phyloP scores from a whole-genome alignment of 768 basidiomycete species.

The Leucocoprinus sp. region DNA sequence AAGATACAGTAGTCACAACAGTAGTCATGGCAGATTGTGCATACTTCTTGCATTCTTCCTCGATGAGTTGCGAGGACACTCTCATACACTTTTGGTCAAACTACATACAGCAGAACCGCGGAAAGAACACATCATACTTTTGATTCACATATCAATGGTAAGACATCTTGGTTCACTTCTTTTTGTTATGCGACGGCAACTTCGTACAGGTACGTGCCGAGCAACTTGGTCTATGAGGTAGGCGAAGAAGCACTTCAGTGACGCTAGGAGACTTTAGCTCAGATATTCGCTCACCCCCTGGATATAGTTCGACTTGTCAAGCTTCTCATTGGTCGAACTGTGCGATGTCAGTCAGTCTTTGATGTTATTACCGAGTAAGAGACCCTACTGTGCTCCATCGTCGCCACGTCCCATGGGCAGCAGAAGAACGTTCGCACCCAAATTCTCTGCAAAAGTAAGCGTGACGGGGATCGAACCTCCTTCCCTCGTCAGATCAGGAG shows the following conservation, averaged over 20 bases:
- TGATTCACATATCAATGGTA: too few species aligned
- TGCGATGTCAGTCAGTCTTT: neutral
- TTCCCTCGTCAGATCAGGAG: conserved; percentile 81
- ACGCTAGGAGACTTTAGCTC: neutral
- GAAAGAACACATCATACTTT: too few species aligned
- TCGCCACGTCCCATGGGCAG: conserved; percentile 93
- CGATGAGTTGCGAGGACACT: too few species aligned
- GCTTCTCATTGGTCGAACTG: conserved; percentile 91
- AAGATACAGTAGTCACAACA: too few species aligned
- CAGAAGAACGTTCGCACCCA: conserved; percentile 80
- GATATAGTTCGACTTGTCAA: conserved; percentile 86
- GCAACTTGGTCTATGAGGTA: conserved; percentile 49
- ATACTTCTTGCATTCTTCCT: neutral
- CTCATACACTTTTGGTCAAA: neutral
- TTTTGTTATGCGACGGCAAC: conserved; percentile 31
- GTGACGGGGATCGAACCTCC: conserved; percentile 96
- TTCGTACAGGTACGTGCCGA: conserved; percentile 80
- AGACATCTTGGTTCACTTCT: neutral
- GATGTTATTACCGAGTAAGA: neutral
- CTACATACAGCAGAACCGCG: too few species aligned
- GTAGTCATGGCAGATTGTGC: too few species aligned
- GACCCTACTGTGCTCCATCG: conserved; percentile 83
- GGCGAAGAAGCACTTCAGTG: neutral
- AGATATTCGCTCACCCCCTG: conserved; percentile 49
- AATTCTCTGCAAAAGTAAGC: conserved; percentile 83